A percentile compares a stretch with the other conserved stretches of the same genome.
phyloP scores from a whole-genome alignment of 2,329 filamentous ascomycete species.

The Kalmusia sp. region DNA sequence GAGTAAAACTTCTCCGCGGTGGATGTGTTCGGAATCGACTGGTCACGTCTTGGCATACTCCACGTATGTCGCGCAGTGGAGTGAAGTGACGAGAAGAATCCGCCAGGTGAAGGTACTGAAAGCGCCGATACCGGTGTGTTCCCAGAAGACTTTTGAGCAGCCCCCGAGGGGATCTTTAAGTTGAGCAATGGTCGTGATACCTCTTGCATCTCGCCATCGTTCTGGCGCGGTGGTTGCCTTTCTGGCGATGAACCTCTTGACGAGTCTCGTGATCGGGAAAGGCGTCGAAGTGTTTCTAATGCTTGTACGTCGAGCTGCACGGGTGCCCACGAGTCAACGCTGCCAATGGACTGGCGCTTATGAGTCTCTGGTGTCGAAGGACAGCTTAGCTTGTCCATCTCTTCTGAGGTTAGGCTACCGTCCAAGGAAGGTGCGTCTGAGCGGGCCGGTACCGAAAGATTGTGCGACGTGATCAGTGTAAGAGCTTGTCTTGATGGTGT shows the following conservation, averaged over 20 bases:
- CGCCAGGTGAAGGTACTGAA: conserved; percentile 88
- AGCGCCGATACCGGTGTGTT: conserved; percentile 76
- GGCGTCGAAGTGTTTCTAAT: conserved; percentile 77
- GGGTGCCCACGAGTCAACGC: conserved; percentile 68
- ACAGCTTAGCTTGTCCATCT: conserved; percentile 81
- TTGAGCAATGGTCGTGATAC: conserved; percentile 58
- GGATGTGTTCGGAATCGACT: conserved; percentile 76
- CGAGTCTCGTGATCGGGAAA: conserved; percentile 54
- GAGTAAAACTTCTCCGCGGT: conserved; percentile 94
- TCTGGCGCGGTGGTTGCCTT: conserved; percentile 36
- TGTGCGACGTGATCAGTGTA: conserved; percentile 68
- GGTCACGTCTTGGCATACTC: conserved; percentile 61
- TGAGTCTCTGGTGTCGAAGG: conserved; percentile 76
- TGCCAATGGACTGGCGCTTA: conserved; percentile 52
- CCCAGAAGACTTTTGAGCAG: conserved; percentile 41
- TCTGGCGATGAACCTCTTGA: conserved; percentile 27
- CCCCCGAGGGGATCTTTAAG: conserved; percentile 31
- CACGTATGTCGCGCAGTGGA: conserved; percentile 80
- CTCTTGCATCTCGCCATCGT: conserved; percentile 68
- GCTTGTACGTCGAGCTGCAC: conserved; percentile 76
- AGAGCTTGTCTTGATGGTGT: conserved; percentile 79
- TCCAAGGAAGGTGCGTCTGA: conserved; percentile 89
- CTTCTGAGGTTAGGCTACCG: conserved; percentile 86
- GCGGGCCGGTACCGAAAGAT: conserved; percentile 71
- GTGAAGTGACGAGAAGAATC: conserved; percentile 87